Evolutionary conservation across 140 eudicot genomes (phyloP).

Genomic region (Artemisia princeps): DNA sequence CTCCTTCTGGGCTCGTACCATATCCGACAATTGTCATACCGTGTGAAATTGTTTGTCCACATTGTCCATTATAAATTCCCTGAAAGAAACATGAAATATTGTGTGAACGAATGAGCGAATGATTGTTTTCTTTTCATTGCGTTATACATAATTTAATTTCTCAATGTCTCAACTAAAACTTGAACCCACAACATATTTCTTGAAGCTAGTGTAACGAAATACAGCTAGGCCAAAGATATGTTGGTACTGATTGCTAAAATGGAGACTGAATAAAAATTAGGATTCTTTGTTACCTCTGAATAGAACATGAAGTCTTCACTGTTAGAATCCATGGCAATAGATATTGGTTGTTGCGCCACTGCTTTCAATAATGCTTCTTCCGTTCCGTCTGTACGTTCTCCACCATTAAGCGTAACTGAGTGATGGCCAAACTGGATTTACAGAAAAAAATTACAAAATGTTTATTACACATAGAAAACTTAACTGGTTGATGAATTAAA

Average conservation of each 20-base stretch:
- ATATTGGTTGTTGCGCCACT: slow-evolving; percentile 47
- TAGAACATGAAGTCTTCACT: slow-evolving; percentile 39
- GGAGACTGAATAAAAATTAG: too few relatives aligned
- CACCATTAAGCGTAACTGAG: slow-evolving; percentile 20
- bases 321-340: slow-evolving; percentile 42
- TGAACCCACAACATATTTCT: too few relatives aligned
- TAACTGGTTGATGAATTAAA: neutral
- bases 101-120: neutral
- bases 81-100: slow-evolving; percentile 12
- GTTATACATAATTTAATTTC: neutral
- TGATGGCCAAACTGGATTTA: slow-evolving; percentile 10
- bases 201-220: too few relatives aligned
- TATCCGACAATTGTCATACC: slow-evolving; percentile 26
- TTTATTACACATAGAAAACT: neutral
- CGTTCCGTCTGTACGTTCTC: slow-evolving; percentile 28
- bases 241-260: too few relatives aligned
- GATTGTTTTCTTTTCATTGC: neutral
- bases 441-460: neutral
- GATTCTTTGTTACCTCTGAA: slow-evolving; percentile 32
- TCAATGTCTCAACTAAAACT: too few relatives aligned
- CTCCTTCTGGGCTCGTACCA: too few relatives aligned
- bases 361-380: slow-evolving; percentile 41
- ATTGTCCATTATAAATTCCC: slow-evolving; percentile 42
- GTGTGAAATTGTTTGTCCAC: slow-evolving; percentile 29
- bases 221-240: too few relatives aligned